Evolutionary conservation across 805 yeast species (phyloP).

Genomic region (Cyberlindnera bimundalis): DNA sequence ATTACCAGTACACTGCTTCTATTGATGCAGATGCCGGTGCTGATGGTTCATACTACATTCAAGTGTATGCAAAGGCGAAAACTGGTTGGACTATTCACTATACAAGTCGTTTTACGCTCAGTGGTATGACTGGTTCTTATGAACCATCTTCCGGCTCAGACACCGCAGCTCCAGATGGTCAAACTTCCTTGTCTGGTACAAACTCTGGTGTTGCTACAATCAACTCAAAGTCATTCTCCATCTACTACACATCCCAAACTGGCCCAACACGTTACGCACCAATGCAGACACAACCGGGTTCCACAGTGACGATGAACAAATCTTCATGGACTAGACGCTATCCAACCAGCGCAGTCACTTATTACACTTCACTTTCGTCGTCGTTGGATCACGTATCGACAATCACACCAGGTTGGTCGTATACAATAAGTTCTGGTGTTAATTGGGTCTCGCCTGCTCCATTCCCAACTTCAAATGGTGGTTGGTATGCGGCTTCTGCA

Average conservation of each 20-base stretch:
- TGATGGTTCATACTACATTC: slow-evolving; percentile 70
- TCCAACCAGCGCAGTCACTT: slow-evolving; percentile 66
- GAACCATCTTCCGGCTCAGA: slow-evolving; percentile 46
- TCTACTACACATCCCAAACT: slow-evolving; percentile 76
- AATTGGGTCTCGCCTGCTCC: slow-evolving; percentile 75
- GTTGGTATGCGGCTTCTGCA: slow-evolving; percentile 62
- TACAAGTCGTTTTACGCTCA: slow-evolving; percentile 58
- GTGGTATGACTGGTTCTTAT: slow-evolving; percentile 67
- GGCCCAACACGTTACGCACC: slow-evolving; percentile 83
- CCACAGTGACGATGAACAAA: slow-evolving; percentile 50
- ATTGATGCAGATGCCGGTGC: slow-evolving; percentile 46
- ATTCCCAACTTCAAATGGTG: slow-evolving; percentile 54
- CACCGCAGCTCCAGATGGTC: slow-evolving; percentile 40
- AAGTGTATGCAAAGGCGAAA: slow-evolving; percentile 48
- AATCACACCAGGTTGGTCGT: slow-evolving; percentile 81
- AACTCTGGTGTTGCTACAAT: slow-evolving; percentile 40
- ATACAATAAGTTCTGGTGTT: slow-evolving; percentile 54
- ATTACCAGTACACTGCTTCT: slow-evolving; percentile 36
- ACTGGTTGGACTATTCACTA: slow-evolving; percentile 63
- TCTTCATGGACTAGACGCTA: slow-evolving; percentile 62
- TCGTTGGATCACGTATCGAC: slow-evolving; percentile 50
- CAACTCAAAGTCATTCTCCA: slow-evolving; percentile 51
- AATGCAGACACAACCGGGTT: slow-evolving; percentile 86
- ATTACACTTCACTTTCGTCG: slow-evolving; percentile 44
- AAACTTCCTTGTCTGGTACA: slow-evolving; percentile 33